phyloP scores from a whole-genome alignment of 768 basidiomycete species.

The Hericium rajendrae region DNA sequence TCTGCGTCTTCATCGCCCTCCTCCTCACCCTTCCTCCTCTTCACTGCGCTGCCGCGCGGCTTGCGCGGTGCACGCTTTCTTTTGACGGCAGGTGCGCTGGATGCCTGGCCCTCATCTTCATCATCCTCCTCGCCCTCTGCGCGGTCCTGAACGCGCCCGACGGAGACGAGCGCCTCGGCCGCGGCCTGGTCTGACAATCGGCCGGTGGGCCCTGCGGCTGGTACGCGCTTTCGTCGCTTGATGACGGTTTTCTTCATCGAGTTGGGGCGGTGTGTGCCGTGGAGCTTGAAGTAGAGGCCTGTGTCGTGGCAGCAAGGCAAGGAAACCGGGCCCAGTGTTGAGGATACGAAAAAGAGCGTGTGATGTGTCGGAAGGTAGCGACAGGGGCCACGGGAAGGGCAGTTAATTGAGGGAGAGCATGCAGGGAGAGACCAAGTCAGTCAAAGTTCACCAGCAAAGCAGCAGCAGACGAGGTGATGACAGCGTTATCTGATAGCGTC shows the following conservation, averaged over 20 bases:
- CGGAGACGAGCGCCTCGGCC: slow-evolving; percentile 80
- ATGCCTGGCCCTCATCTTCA: slow-evolving; percentile 24
- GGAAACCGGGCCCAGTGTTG: slow-evolving; percentile 33
- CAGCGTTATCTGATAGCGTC: slow-evolving; percentile 5
- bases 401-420: no score
- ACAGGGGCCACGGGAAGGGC: no score
- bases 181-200: slow-evolving; percentile 79
- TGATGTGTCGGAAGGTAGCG: background rate
- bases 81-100: background rate
- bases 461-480: slow-evolving; percentile 4
- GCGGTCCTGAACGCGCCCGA: slow-evolving; percentile 44
- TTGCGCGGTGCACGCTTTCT: slow-evolving; percentile 44
- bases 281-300: slow-evolving; percentile 98
- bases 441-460: background rate
- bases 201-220: slow-evolving; percentile 55
- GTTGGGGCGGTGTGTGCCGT: slow-evolving; percentile 93
- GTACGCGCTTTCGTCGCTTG: slow-evolving; percentile 95
- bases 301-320: slow-evolving; percentile 10
- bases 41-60: slow-evolving; percentile 19
- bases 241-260: slow-evolving; percentile 99
- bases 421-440: no score
- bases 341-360: background rate
- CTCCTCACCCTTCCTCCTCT: slow-evolving; percentile 14
- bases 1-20: slow-evolving; percentile 17
- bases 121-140: slow-evolving; percentile 36